phyloP scores from a whole-genome alignment of 192 early-diverging fungal species.

The Allomyces arbusculus region DNA sequence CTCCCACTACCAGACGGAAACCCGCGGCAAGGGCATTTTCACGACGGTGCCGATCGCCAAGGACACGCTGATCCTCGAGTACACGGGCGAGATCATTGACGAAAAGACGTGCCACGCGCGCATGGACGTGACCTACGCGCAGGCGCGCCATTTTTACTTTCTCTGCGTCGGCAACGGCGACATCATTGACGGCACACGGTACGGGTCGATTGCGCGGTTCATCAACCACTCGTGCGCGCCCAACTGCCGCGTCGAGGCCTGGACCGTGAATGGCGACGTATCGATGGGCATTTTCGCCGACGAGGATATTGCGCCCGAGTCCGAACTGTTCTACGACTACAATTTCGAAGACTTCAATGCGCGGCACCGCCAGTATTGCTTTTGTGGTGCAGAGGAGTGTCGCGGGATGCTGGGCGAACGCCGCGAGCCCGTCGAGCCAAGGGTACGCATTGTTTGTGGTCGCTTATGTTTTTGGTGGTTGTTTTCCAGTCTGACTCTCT shows the following conservation, averaged over 20 bases:
- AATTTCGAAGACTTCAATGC: constrained; percentile 49
- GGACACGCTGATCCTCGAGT: constrained; percentile 49
- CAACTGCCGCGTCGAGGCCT: constrained; percentile 79
- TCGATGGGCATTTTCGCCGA: constrained; percentile 52
- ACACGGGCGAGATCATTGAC: constrained; percentile 63
- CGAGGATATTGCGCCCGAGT: constrained; percentile 35
- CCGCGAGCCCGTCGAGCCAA: no score
- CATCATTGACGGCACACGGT: constrained; percentile 56
- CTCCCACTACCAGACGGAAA: constrained; percentile 21
- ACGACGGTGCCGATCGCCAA: constrained; percentile 27
- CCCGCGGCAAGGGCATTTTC: constrained; percentile 50
- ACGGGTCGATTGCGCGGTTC: constrained; percentile 63
- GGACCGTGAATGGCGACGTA: constrained; percentile 47
- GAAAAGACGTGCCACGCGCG: constrained; percentile 41
- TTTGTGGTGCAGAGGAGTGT: constrained; percentile 45
- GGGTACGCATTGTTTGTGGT: no score
- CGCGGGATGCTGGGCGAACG: constrained; percentile 37
- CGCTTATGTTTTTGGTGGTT: no score
- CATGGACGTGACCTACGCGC: constrained; percentile 45
- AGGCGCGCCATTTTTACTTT: constrained; percentile 54
- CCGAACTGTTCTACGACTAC: constrained; percentile 70
- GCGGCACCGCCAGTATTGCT: constrained; percentile 40
- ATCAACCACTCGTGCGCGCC: constrained; percentile 70
- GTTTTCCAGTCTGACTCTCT: no score
- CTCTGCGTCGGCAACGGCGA: constrained; percentile 49